phyloP scores from a whole-genome alignment of 345 rosid genomes.

The Erucastrum elatum region DNA sequence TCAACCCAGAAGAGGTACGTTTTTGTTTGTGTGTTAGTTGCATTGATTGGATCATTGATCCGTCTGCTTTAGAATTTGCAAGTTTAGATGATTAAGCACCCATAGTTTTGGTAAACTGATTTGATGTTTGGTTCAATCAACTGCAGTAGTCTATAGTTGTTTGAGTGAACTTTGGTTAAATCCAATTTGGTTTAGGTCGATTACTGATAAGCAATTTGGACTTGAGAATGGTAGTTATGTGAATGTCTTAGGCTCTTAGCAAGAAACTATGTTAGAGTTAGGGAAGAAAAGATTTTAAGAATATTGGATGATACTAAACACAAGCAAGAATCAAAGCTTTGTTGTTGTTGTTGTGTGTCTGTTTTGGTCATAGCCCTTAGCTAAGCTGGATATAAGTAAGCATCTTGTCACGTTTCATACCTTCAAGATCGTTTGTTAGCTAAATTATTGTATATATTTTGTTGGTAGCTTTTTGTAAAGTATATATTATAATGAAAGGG shows the following conservation, averaged over 20 bases:
- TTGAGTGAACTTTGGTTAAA: background rate
- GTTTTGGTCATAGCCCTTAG: background rate
- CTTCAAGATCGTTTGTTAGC: background rate
- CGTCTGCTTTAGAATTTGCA: background rate
- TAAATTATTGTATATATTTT: background rate
- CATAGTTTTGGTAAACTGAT: background rate
- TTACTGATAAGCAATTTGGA: background rate
- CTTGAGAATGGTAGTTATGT: slow-evolving; percentile 11
- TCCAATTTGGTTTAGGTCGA: background rate
- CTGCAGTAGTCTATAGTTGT: background rate
- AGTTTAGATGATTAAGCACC: slow-evolving; percentile 14
- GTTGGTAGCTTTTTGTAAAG: slow-evolving; percentile 15
- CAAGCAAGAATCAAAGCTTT: slow-evolving; percentile 22
- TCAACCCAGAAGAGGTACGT: slow-evolving; percentile 84
- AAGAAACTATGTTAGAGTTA: slow-evolving; percentile 1
- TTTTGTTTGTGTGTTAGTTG: background rate
- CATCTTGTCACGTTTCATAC: slow-evolving; percentile 30
- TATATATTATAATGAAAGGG: background rate
- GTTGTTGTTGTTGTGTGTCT: slow-evolving; percentile 5
- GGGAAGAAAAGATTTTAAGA: background rate
- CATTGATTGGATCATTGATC: slow-evolving; percentile 1
- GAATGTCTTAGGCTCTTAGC: background rate
- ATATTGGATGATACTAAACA: background rate
- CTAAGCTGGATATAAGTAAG: slow-evolving; percentile 20
- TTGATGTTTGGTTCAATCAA: background rate